Conservation (phyloP, 192 early-diverging fungal species). For the Umbelopsis vinacea region DNA sequence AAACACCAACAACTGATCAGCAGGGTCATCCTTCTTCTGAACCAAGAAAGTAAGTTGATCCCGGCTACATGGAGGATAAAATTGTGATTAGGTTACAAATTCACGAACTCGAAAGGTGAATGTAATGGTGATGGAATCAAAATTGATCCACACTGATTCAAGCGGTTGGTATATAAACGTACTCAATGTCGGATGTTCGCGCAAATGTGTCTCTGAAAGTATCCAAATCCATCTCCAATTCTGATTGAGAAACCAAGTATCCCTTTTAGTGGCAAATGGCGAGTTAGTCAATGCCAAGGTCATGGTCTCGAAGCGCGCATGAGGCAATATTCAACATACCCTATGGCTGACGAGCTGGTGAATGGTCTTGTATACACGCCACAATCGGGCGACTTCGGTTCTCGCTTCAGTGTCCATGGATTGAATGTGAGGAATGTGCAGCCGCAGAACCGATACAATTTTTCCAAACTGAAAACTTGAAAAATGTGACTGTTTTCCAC, state of each 20-base stretch:
- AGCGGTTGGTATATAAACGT: constrained; percentile 24
- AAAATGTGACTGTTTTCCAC: background rate
- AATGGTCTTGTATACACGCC: constrained; percentile 86
- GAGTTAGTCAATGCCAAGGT: background rate
- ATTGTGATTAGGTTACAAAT: background rate
- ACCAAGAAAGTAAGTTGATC: constrained; percentile 83
- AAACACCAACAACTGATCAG: constrained; percentile 87
- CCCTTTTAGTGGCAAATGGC: constrained; percentile 54
- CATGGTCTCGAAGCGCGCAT: background rate
- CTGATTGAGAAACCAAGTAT: constrained; percentile 79
- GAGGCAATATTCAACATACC: constrained; percentile 46
- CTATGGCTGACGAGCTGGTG: constrained; percentile 90
- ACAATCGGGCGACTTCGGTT: constrained; percentile 72
- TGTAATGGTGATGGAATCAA: background rate
- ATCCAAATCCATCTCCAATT: constrained; percentile 84
- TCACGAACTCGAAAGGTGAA: background rate
- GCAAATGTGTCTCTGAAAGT: constrained; percentile 74
- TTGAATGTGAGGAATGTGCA: background rate
- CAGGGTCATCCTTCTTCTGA: constrained; percentile 77
- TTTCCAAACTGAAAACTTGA: constrained; percentile 19
- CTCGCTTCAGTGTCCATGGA: constrained; percentile 24
- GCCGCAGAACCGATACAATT: background rate
- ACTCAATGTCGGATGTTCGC: constrained; percentile 78
- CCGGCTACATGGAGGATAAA: constrained; percentile 51
- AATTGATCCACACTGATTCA: no score